Evolutionary conservation across 2,329 filamentous ascomycete genomes (phyloP), one percentile per base, ranked within the genome.

Genomic region (Coniochaeta ligniaria): DNA sequence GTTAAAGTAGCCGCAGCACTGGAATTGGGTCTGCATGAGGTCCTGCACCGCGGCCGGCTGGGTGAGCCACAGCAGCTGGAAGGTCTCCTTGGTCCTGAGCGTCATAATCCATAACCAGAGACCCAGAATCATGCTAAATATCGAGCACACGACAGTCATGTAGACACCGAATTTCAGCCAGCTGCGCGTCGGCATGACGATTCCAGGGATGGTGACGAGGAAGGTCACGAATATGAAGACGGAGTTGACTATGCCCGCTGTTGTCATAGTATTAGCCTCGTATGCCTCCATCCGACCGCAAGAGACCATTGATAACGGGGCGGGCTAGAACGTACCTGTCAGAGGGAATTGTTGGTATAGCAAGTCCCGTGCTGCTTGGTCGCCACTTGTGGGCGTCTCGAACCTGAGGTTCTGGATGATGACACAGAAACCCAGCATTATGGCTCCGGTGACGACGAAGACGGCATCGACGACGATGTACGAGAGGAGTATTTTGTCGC

Each of bases 1-100:
- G 75, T 92, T 91, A 66, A 83, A 76, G 76, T 91, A 95, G 63
- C 91, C 91, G 68, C 91, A 95, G 83, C 91, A 95, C 67, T 84
- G 72, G 72, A 94, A 93, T 86, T 92, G 69, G 26, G 83, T 81
- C 73, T 95, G 90, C 71, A 95, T 79, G 59, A 93, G 75, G 64
- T 82, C 84, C 73, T 92, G 89, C 4, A 86, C 78, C 1, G 74
- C 66, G 0, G 80, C 68, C 3, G 81, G 69, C 72, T 90, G 85
- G 6, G 74, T 69, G 26, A 77, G 75, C 83, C 89, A 95, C 59
- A 89, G 78, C 1, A 74, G 70, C 61, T 74, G 77, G 62, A 93
- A 84, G 63, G 84, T 83, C 41, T 80, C 79, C 69, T 88, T 83
- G 54, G 87, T 87, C 67, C 80, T 82, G 66, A 95, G 76, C 2